A percentile compares a stretch with the other conserved stretches of the same genome.
Evolutionary conservation across 1,284 basidiomycete genomes (phyloP).

Genomic region (Neonothopanus nambi): DNA sequence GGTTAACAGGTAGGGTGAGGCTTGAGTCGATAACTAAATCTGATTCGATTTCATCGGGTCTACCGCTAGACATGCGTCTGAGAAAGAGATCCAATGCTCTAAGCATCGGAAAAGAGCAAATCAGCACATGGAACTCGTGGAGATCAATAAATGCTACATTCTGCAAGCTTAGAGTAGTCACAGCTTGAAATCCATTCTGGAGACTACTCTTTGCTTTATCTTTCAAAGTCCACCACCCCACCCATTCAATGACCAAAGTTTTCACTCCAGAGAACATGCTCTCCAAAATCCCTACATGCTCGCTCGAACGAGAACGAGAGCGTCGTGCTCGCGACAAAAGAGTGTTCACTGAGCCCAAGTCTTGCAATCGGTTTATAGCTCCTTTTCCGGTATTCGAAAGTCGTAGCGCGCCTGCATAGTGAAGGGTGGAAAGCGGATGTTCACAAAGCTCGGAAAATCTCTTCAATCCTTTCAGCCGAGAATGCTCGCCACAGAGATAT

Average conservation of each 20-base stretch:
- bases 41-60: background rate
- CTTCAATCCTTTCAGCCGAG: background rate
- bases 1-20: background rate
- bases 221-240: conserved; percentile 10
- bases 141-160: conserved; percentile 1
- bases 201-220: background rate
- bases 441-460: conserved; percentile 1
- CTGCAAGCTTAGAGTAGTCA: conserved; percentile 2
- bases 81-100: background rate
- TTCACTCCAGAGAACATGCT: conserved; percentile 1
- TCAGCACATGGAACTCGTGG: background rate
- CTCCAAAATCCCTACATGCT: background rate
- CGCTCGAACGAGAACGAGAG: background rate
- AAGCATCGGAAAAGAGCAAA: conserved; percentile 10
- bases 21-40: background rate
- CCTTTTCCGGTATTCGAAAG: conserved; percentile 7
- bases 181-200: background rate
- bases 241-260: background rate
- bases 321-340: background rate
- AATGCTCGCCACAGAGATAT: background rate
- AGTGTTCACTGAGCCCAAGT: background rate
- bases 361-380: background rate
- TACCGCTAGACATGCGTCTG: background rate
- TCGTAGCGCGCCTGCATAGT: background rate
- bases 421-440: conserved; percentile 4